Percentiles rank a stretch among this genome's conserved stretches.
Conservation (phyloP, 345 rosid genomes). For the Hibiscus syriacus region DNA sequence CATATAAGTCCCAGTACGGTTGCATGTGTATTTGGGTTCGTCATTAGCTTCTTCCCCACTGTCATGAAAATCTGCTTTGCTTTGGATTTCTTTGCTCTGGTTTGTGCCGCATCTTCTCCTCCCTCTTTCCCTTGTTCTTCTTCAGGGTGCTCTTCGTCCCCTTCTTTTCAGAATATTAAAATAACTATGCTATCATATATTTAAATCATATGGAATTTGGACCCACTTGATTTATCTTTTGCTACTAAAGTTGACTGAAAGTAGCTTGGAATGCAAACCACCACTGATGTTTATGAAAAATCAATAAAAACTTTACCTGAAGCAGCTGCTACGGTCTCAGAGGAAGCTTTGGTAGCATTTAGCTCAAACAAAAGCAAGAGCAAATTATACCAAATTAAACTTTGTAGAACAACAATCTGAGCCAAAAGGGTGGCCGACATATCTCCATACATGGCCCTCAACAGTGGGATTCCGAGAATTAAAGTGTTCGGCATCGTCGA, state of each 20-base stretch:
- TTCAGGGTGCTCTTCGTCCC: conserved; percentile 28
- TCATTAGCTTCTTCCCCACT: conserved; percentile 59
- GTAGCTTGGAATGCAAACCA: conserved; percentile 15
- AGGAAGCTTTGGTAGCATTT: conserved; percentile 36
- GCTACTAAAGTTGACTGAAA: conserved; percentile 19
- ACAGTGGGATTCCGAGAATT: conserved; percentile 72
- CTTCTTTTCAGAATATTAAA: background rate
- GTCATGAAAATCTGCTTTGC: conserved; percentile 39
- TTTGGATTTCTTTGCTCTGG: conserved; percentile 33
- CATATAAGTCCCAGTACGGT: conserved; percentile 59
- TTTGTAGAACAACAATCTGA: conserved; percentile 75
- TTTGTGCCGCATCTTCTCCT: conserved; percentile 11
- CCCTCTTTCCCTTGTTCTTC: conserved; percentile 36
- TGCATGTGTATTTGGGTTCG: conserved; percentile 80
- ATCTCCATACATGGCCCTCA: conserved; percentile 65
- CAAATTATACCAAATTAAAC: conserved; percentile 76
- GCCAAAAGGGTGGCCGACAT: conserved; percentile 47
- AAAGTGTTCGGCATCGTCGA: conserved; percentile 79
- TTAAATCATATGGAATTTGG: conserved; percentile 6
- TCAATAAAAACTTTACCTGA: background rate
- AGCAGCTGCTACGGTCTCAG: conserved; percentile 30
- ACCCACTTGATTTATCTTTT: conserved; percentile 20
- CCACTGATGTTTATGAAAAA: background rate
- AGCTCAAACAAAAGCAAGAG: conserved; percentile 73
- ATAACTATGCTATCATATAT: too few relatives aligned